Base-by-base conservation (phyloP, 2,329 filamentous ascomycete species). In the Alternaria arbusti region DNA sequence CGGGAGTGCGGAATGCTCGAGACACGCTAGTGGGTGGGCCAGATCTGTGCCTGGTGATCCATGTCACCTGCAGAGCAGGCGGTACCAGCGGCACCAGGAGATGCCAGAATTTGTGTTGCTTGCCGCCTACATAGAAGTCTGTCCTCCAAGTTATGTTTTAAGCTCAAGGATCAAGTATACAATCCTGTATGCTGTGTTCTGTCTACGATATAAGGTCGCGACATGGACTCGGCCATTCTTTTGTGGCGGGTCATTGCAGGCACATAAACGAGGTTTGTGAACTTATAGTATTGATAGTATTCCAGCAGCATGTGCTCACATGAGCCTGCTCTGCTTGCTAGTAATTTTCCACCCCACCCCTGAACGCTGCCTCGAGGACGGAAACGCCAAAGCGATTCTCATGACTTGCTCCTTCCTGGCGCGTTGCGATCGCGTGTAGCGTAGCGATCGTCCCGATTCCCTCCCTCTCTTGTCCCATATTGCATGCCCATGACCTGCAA, bases 371-470 rank as follows among this genome's bases (percentile, higher is more conserved):
- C 65, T 57, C 49, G 43, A 58, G 51, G 45, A 58, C 54, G 17
- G 57, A 65, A 65, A 65, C 59, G 64, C 66, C 63, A 60, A 65
- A 58, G 61, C 65, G 61, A 66, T 59, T 64, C 51, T 50, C 54
- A 59, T 57, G 44, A 64, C 59, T 56, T 51, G 49, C 54, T 61
- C 63, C 46, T 57, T 63, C 62, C 17, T 64, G 60, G 63, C 61
- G 63, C 56, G 58, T 50, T 67, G 65, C 60, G 43, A 46, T 56
- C 56, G 61, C 58, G 50, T 57, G 11, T 22, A 55, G 44, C 51
- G 36, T 32, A 51, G 55, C 55, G 60, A 54, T 52, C 49, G 40
- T 57, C 20, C 30, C 45, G 32, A 13, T 32, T 43, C 52, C 30
- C 25, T 45, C 22, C 32, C 20, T 63, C 32, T 52, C 47, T 57